Evolutionary conservation across 345 rosid species (phyloP).

Genomic region (Schrenkiella parvula): DNA sequence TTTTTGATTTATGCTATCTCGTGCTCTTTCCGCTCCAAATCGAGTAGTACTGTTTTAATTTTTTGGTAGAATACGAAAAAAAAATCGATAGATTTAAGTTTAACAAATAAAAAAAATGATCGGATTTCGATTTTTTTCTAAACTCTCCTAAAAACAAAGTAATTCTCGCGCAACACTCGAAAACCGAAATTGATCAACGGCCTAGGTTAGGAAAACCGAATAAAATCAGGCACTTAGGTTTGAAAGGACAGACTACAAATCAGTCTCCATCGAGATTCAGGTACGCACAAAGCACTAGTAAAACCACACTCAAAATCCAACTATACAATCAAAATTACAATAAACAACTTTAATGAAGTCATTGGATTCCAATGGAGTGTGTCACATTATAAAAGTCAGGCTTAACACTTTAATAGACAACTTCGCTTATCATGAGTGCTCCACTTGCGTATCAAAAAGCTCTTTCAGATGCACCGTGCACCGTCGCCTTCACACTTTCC

Average conservation of each 20-base stretch:
- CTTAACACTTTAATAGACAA: conserved; percentile 26
- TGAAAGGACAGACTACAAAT: neutral
- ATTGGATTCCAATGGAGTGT: conserved; percentile 29
- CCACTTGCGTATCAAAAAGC: conserved; percentile 34
- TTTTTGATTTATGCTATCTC: neutral
- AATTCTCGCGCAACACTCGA: neutral
- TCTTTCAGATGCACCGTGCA: conserved; percentile 6
- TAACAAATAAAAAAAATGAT: no score
- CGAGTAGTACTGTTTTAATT: neutral
- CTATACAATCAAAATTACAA: neutral
- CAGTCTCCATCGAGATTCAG: neutral
- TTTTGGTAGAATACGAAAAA: no score
- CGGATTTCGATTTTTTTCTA: neutral
- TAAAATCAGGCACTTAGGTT: neutral
- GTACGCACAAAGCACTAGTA: neutral
- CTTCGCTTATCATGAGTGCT: conserved; percentile 33
- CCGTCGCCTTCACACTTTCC: conserved; percentile 20
- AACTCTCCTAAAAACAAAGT: neutral
- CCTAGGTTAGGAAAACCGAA: neutral
- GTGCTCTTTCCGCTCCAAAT: neutral
- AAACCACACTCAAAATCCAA: neutral
- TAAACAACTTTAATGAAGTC: neutral
- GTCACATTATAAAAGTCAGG: conserved; percentile 6
- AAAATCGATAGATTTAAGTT: no score
- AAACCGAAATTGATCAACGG: neutral